Percentiles rank a stretch among this genome's conserved stretches.
These are phyloP conservation scores for Escallonia rubra DNA, from an alignment of 129 eudicot species.

Conservation along the genomic window DNA sequence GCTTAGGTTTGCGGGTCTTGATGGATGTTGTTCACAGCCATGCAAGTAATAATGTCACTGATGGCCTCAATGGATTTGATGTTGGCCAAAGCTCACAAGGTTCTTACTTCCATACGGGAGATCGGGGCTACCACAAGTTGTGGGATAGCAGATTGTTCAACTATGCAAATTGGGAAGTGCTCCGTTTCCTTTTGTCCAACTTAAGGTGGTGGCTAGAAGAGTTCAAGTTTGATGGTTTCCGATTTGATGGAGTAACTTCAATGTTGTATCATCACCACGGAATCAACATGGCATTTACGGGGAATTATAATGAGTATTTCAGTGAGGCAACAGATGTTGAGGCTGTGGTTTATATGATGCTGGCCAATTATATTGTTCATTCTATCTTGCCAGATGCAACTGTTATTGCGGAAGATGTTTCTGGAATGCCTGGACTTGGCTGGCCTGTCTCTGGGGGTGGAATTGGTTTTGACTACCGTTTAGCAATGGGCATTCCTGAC, in stretches of 20 bases:
- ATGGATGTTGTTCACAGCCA: slow-evolving; percentile 99
- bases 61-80: slow-evolving; percentile 95
- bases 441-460: slow-evolving; percentile 89
- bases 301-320: slow-evolving; percentile 72
- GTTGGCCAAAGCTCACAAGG: slow-evolving; percentile 90
- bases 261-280: slow-evolving; percentile 96
- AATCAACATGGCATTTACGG: slow-evolving; percentile 65
- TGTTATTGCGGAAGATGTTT: slow-evolving; percentile 94
- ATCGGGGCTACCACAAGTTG: slow-evolving; percentile 79
- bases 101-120: slow-evolving; percentile 89
- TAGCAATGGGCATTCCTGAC: slow-evolving; percentile 97
- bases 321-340: slow-evolving; percentile 88
- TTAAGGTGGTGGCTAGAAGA: slow-evolving; percentile 93
- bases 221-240: slow-evolving; percentile 85
- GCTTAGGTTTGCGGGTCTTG: slow-evolving; percentile 84
- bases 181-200: slow-evolving; percentile 88
- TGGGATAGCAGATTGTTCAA: slow-evolving; percentile 96
- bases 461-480: slow-evolving; percentile 88
- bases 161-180: slow-evolving; percentile 95
- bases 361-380: slow-evolving; percentile 76
- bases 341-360: slow-evolving; percentile 85
- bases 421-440: slow-evolving; percentile 97
- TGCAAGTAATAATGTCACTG: slow-evolving; percentile 86
- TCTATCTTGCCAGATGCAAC: slow-evolving; percentile 65
- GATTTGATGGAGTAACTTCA: slow-evolving; percentile 95